Evolutionary conservation across 202 grass and related monocot species (phyloP), one percentile per base, ranked within the genome.

Genomic region (Panicum hallii): DNA sequence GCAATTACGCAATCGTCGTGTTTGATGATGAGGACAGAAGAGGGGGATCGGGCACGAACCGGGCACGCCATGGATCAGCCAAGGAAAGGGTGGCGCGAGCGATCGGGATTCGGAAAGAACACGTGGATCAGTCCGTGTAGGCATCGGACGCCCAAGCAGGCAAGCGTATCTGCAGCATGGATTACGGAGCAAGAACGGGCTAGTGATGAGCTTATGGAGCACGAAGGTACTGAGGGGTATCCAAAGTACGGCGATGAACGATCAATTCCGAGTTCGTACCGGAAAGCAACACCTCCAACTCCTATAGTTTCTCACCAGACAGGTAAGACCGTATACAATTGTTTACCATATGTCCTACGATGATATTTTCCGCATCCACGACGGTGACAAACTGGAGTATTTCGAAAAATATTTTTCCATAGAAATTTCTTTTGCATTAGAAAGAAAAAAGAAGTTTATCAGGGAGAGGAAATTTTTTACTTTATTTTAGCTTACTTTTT

Each of bases 341-440:
- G 69, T 30, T 28, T 14, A n/a, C 19, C 32, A 9, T 0, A 12
- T 9, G 9, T 17, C 23, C n/a, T 38, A 17, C 4, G 12, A 17
- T 11, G 63, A 67, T 41, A 41, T 55, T 69, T 69, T 30, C 17
- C 48, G 23, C 17, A 11, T 2, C 38, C 8, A 30, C 15, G 79
- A 84, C 67, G 11, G 50, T 43, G 60, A 80, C 78, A 7, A 11
- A 11, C 2, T 55, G 40, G 20, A 20, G 63, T 55, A 7, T 70
- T 55, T 67, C 16, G 53, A 19, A 54, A 7, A 53, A 32, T 28
- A 53, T 0, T 54, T 64, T 68, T 11, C 14, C 3, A 4, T 42
- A 26, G 36, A 87, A 88, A 80, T 55, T 76, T 75, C 69, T 14
- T 34, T 36, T 3, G 6, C 49, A 2, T 22, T 17, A 48, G 45